Evolutionary conservation across 2,329 filamentous ascomycete genomes (phyloP).

Genomic region (Penicillium sp.): DNA sequence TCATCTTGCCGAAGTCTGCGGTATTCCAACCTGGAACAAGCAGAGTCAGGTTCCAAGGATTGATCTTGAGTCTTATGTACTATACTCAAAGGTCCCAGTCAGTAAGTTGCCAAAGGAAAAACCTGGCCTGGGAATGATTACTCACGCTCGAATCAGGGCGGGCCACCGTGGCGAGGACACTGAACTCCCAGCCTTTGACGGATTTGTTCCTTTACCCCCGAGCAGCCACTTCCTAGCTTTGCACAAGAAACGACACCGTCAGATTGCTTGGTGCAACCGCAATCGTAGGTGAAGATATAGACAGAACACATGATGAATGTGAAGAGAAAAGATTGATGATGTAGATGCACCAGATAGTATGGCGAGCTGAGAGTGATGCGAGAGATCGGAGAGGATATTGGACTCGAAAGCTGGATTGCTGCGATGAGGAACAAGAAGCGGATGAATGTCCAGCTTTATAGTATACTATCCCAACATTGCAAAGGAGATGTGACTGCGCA

Average conservation of each 20-base stretch:
- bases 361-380: not conserved
- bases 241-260: constrained; percentile 39
- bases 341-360: not conserved
- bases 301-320: constrained; percentile 37
- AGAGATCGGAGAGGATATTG: not conserved
- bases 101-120: too few species aligned
- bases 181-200: constrained; percentile 35
- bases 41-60: not conserved
- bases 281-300: constrained; percentile 41
- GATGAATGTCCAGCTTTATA: constrained; percentile 22
- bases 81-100: too few species aligned
- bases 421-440: constrained; percentile 8
- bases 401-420: constrained; percentile 4
- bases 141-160: not conserved
- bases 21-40: not conserved
- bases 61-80: too few species aligned
- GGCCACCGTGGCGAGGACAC: constrained; percentile 30
- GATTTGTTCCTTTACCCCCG: constrained; percentile 28
- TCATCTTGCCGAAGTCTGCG: not conserved
- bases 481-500: constrained; percentile 19
- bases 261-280: constrained; percentile 37
- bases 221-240: constrained; percentile 26
- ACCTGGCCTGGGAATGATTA: not conserved
- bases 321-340: not conserved
- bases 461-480: constrained; percentile 21